Conservation (phyloP, 768 basidiomycete genomes). For the Termitomyces sp. region DNA sequence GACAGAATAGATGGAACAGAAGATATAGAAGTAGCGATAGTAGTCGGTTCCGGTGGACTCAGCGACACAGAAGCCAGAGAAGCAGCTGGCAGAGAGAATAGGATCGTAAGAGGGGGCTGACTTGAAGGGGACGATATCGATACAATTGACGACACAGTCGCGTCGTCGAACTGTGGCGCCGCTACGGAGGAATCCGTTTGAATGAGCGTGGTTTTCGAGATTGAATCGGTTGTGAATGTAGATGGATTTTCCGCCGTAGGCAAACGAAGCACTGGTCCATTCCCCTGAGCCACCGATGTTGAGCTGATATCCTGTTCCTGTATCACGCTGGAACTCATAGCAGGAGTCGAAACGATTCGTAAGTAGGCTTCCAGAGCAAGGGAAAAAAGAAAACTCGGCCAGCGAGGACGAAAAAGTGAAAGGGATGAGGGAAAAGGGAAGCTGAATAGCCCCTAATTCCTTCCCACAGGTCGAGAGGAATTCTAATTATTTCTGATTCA, state of each 20-base stretch:
- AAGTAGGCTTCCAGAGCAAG: constrained; percentile 12
- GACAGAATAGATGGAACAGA: neutral
- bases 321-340: constrained; percentile 1
- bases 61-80: neutral
- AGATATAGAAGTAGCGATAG: neutral
- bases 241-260: neutral
- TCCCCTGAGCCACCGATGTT: neutral
- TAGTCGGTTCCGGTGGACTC: neutral
- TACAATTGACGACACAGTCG: neutral
- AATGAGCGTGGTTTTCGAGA: neutral
- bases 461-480: neutral
- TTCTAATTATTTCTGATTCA: neutral
- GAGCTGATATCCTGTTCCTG: neutral
- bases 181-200: neutral
- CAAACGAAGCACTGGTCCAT: neutral
- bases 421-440: neutral
- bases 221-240: neutral
- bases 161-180: constrained; percentile 5
- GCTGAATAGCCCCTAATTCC: neutral
- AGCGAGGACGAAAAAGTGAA: constrained; percentile 11
- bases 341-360: neutral
- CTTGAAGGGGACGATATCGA: neutral
- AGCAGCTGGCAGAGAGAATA: constrained; percentile 3
- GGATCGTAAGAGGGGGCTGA: constrained; percentile 1
- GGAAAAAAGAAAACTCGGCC: constrained; percentile 13